Conservation (phyloP, 768 basidiomycete species). For the Suillus lakei region DNA sequence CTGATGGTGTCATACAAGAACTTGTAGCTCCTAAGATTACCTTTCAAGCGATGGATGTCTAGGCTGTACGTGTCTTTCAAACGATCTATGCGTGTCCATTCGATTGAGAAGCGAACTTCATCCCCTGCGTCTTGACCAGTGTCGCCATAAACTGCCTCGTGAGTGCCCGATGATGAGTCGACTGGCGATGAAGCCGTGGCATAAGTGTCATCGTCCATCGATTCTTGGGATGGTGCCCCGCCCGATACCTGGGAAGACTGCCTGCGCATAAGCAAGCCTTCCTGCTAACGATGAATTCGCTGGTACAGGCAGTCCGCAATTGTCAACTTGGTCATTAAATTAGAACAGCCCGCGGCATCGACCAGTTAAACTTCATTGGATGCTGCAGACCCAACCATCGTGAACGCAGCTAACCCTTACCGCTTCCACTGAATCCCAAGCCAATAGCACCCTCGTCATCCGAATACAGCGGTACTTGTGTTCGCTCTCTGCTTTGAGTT, state of each 20-base stretch:
- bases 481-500: conserved; percentile 86
- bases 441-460: conserved; percentile 60
- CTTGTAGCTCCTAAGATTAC: conserved; percentile 91
- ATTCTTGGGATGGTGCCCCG: conserved; percentile 45
- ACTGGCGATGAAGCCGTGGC: conserved; percentile 27
- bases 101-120: conserved; percentile 96
- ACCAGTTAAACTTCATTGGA: conserved; percentile 61
- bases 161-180: conserved; percentile 41
- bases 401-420: conserved; percentile 71
- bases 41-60: conserved; percentile 91
- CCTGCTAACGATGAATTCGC: conserved; percentile 71
- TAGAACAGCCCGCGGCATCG: conserved; percentile 12
- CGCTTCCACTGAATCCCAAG: conserved; percentile 45
- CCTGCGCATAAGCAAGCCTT: conserved; percentile 83
- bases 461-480: conserved; percentile 89
- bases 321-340: conserved; percentile 68
- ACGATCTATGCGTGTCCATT: conserved; percentile 88
- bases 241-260: conserved; percentile 81
- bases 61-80: conserved; percentile 90
- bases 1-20: conserved; percentile 88
- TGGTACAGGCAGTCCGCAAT: conserved; percentile 85
- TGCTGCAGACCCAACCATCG: conserved; percentile 80
- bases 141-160: conserved; percentile 80
- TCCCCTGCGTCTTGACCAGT: conserved; percentile 83
- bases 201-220: conserved; percentile 50